A percentile compares a stretch with the other conserved stretches of the same genome.
Evolutionary conservation across 2,329 filamentous ascomycete genomes (phyloP).

Genomic region (Monosporascus sp.): DNA sequence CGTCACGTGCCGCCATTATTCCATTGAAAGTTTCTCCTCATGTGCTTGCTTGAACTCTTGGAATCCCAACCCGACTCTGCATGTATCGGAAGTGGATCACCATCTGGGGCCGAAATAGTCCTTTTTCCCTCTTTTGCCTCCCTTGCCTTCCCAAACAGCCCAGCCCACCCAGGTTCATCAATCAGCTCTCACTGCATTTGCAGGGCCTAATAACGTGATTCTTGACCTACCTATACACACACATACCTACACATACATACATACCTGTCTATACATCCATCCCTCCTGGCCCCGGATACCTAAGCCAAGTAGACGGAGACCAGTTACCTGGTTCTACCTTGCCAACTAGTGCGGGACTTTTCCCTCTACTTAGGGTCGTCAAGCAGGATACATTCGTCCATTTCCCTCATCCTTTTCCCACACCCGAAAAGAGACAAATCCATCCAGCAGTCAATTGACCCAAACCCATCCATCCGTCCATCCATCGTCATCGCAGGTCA

Average conservation of each 20-base stretch:
- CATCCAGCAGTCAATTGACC: background rate
- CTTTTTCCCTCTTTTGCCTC: background rate
- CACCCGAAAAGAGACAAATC: background rate
- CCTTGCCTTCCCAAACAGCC: background rate
- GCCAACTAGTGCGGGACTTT: background rate
- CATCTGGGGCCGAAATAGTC: background rate
- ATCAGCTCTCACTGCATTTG: background rate
- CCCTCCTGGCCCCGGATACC: background rate
- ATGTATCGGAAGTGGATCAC: background rate
- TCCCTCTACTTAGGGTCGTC: background rate
- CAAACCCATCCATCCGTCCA: conserved; percentile 1
- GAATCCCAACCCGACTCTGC: background rate
- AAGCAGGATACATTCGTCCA: background rate
- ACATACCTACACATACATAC: background rate
- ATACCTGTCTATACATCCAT: background rate
- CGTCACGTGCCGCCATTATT: too few species aligned
- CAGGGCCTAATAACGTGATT: background rate
- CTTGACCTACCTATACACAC: background rate
- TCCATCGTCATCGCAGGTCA: background rate
- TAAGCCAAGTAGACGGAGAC: background rate
- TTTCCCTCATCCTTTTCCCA: background rate
- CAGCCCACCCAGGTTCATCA: background rate
- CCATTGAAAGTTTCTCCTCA: too few species aligned
- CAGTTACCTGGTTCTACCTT: background rate
- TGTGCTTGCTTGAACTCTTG: background rate